These are phyloP conservation scores for Fusarium irregulare DNA, from an alignment of 2,329 filamentous ascomycete genomes.

Conservation along the genomic window DNA sequence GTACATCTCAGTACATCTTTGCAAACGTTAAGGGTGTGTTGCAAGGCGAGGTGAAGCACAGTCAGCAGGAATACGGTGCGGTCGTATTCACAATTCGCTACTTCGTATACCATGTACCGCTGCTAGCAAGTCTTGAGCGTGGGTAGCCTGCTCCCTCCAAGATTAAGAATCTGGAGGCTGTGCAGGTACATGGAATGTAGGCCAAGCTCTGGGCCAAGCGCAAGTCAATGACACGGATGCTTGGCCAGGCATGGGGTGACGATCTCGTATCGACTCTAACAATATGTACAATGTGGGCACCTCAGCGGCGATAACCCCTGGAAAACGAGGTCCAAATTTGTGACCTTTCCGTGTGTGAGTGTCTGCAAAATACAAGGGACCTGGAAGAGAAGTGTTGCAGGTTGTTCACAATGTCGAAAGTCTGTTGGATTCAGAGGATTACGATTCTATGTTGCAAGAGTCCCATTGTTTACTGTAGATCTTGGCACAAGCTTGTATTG, in stretches of 20 bases:
- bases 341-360: neutral
- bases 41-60: neutral
- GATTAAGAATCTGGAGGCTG: slow-evolving; percentile 40
- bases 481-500: slow-evolving; percentile 13
- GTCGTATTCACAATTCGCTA: slow-evolving; percentile 15
- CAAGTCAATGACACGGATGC: slow-evolving; percentile 33
- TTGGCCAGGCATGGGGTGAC: slow-evolving; percentile 28
- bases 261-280: slow-evolving; percentile 49
- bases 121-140: slow-evolving; percentile 38
- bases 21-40: neutral
- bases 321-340: slow-evolving; percentile 24
- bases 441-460: slow-evolving; percentile 9
- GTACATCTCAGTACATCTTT: neutral
- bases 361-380: neutral
- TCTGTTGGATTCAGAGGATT: slow-evolving; percentile 8
- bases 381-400: slow-evolving; percentile 30
- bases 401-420: slow-evolving; percentile 9
- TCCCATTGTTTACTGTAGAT: slow-evolving; percentile 12
- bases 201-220: slow-evolving; percentile 18
- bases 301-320: slow-evolving; percentile 20
- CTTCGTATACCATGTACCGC: slow-evolving; percentile 33
- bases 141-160: slow-evolving; percentile 1
- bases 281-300: slow-evolving; percentile 36
- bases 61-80: neutral
- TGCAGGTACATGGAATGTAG: slow-evolving; percentile 44